Conservation (phyloP, 169 alveolate species). For the Plasmodium billcollinsi region DNA sequence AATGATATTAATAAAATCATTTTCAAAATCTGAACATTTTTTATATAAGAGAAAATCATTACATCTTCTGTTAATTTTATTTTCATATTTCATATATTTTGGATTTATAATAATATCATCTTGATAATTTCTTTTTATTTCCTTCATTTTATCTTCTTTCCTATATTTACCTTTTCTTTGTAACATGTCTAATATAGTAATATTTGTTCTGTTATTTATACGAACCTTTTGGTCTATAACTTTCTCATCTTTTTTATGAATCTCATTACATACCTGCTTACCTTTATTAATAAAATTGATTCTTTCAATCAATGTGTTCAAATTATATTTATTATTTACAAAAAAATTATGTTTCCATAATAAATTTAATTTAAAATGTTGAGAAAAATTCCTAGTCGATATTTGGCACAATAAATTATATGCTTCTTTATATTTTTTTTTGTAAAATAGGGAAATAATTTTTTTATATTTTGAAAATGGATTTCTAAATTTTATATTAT, state of each 20-base stretch:
- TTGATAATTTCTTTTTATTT: background rate
- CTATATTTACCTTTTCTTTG: too few relatives aligned
- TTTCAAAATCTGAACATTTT: too few relatives aligned
- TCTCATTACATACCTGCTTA: too few relatives aligned
- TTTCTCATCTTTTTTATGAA: too few relatives aligned
- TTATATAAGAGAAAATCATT: too few relatives aligned
- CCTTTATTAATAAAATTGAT: too few relatives aligned
- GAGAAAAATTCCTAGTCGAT: slow-evolving; percentile 8
- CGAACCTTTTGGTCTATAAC: too few relatives aligned
- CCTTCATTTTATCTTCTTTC: too few relatives aligned
- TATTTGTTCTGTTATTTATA: too few relatives aligned
- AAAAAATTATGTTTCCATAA: slow-evolving; percentile 26
- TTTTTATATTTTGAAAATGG: slow-evolving; percentile 36
- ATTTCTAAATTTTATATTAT: background rate
- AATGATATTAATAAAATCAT: too few relatives aligned
- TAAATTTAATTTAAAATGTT: background rate
- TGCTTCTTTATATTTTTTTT: slow-evolving; percentile 59
- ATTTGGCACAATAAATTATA: slow-evolving; percentile 11
- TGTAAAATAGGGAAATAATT: slow-evolving; percentile 11
- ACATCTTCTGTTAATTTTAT: too few relatives aligned
- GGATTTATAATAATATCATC: background rate
- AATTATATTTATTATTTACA: slow-evolving; percentile 18
- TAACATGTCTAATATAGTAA: too few relatives aligned
- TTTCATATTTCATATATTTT: background rate
- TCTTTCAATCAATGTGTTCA: background rate